phyloP scores from a whole-genome alignment of 805 yeast genomes.

The Sugiyamaella mastotermitis region DNA sequence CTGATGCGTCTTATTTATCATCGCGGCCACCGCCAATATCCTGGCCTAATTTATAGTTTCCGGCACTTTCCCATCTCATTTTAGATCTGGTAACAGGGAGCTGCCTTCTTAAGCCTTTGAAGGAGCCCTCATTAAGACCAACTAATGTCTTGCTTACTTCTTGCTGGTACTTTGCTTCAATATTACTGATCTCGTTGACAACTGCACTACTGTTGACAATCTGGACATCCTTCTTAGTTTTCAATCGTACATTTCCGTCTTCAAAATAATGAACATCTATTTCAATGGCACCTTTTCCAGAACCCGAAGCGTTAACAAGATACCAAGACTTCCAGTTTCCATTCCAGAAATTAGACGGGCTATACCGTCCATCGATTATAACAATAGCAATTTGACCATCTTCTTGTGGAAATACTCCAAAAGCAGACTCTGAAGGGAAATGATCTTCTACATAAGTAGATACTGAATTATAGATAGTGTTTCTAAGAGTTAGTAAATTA shows the following conservation, averaged over 20 bases:
- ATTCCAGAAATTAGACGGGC: constrained; percentile 75
- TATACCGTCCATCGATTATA: constrained; percentile 65
- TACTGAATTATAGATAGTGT: constrained; percentile 3
- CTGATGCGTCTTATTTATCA: too few relatives aligned
- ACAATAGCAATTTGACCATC: constrained; percentile 38
- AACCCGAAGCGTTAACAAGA: constrained; percentile 32
- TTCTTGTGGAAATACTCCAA: constrained; percentile 38
- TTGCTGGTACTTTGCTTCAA: constrained; percentile 58
- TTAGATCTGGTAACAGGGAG: constrained; percentile 87
- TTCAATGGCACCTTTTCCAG: constrained; percentile 46
- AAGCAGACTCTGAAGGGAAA: constrained; percentile 53
- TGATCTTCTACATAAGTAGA: constrained; percentile 53
- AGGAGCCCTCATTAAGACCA: constrained; percentile 69
- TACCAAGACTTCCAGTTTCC: constrained; percentile 83
- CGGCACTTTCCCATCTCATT: constrained; percentile 93
- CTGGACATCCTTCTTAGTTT: constrained; percentile 32
- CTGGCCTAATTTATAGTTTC: constrained; percentile 74
- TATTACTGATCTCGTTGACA: constrained; percentile 43
- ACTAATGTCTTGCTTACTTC: constrained; percentile 57
- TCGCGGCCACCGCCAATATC: constrained; percentile 17
- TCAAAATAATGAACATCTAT: constrained; percentile 89
- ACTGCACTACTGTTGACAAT: constrained; percentile 21
- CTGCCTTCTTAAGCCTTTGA: constrained; percentile 83
- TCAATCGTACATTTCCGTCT: constrained; percentile 89
- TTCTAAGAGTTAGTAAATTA: background rate